A percentile compares a stretch with the other conserved stretches of the same genome.
phyloP scores from a whole-genome alignment of 495 filamentous ascomycete genomes.

The Xylaria telfairii region DNA sequence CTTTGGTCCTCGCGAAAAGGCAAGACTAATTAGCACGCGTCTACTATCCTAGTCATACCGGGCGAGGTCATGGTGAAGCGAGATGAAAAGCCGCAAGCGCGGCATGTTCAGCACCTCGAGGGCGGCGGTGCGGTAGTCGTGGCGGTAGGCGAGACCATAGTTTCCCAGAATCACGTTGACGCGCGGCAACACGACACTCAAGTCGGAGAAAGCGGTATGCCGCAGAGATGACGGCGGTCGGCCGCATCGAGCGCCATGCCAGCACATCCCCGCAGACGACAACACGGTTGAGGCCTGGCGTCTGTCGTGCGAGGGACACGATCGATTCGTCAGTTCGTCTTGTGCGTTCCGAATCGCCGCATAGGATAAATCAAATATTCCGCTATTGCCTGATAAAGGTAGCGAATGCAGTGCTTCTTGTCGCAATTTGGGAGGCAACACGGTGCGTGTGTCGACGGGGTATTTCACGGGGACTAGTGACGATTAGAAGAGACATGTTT shows the following conservation, averaged over 20 bases:
- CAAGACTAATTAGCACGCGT: conserved; percentile 37
- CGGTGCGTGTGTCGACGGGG: not conserved
- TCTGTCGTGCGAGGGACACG: conserved; percentile 28
- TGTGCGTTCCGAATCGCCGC: conserved; percentile 36
- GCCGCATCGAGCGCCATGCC: conserved; percentile 41
- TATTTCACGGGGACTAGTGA: no score
- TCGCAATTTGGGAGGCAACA: not conserved
- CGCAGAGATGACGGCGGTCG: conserved; percentile 40
- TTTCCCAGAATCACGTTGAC: conserved; percentile 44
- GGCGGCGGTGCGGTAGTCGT: conserved; percentile 38
- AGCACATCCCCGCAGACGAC: conserved; percentile 43
- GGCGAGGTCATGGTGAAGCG: conserved; percentile 35
- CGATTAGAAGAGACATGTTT: not conserved
- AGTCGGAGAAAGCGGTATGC: conserved; percentile 39
- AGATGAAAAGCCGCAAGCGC: conserved; percentile 34
- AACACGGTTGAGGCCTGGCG: conserved; percentile 34
- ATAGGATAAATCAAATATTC: no score
- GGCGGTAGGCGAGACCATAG: conserved; percentile 44
- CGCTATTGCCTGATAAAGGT: no score
- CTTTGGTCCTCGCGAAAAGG: conserved; percentile 39
- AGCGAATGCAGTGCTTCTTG: not conserved
- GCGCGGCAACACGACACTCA: conserved; percentile 39
- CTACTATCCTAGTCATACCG: conserved; percentile 39
- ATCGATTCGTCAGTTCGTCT: conserved; percentile 42
- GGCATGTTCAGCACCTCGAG: conserved; percentile 41